Evolutionary conservation across 768 basidiomycete species (phyloP).

Genomic region (Strobilomyces dryophilus): DNA sequence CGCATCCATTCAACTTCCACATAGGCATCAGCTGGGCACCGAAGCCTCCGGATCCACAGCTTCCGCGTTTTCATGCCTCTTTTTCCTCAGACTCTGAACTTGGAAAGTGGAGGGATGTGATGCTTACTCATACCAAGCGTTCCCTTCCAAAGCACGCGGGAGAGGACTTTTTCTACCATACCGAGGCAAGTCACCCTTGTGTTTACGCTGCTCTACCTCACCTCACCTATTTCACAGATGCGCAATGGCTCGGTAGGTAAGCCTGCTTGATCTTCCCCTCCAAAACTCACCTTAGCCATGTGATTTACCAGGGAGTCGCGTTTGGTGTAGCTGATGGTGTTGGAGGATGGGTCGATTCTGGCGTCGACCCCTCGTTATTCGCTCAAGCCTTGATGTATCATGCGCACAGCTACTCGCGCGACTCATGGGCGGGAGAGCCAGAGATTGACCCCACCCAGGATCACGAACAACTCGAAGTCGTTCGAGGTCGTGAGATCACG

Average conservation of each 20-base stretch:
- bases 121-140: conserved; percentile 44
- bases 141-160: conserved; percentile 40
- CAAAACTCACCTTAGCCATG: conserved; percentile 22
- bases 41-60: conserved; percentile 50
- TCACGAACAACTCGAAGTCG: conserved; percentile 58
- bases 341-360: conserved; percentile 83
- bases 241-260: conserved; percentile 68
- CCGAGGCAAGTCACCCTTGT: conserved; percentile 48
- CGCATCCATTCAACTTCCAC: conserved; percentile 65
- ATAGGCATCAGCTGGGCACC: conserved; percentile 76
- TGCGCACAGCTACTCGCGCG: conserved; percentile 65
- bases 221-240: conserved; percentile 48
- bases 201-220: not conserved
- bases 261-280: conserved; percentile 3
- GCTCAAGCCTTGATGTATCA: conserved; percentile 90
- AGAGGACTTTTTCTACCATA: conserved; percentile 65
- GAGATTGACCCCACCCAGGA: conserved; percentile 76
- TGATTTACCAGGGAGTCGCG: conserved; percentile 54
- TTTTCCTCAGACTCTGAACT: conserved; percentile 58
- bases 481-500: conserved; percentile 67
- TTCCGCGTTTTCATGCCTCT: conserved; percentile 36
- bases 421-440: conserved; percentile 80
- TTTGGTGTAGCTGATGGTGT: conserved; percentile 92
- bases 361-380: conserved; percentile 86
- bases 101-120: conserved; percentile 67